Evolutionary conservation across 768 basidiomycete species (phyloP), one percentile per base, ranked within the genome.

Genomic region (Ramaria sp.): DNA sequence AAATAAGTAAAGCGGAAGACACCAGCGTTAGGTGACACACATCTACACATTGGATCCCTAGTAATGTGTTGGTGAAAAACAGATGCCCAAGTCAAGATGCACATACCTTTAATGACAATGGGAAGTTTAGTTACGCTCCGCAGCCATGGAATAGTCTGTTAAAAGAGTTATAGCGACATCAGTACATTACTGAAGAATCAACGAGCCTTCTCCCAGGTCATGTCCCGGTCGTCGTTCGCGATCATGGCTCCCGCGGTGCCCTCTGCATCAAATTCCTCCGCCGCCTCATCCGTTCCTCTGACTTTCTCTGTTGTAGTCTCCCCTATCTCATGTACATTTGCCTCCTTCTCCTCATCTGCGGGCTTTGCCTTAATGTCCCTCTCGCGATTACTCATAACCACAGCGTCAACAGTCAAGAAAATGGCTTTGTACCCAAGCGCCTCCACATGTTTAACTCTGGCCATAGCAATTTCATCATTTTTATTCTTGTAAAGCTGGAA

Each of bases 331-430:
- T 67, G 58, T 43, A 64, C 59, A 51, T 62, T 60, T 58, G 11
- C 57, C 58, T 48, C 73, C 75, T 51, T 61, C 64, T 84, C 82
- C 54, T 78, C 70, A 42, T 78, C 85, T 63, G 82, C 83, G 20
- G 77, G 58, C 53, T 72, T 73, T 65, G 76, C 79, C 54, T 80
- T 77, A 42, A 81, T 80, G 63, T 91, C 89, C 55, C 76, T 71
- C 68, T 91, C 89, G 47, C 91, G 78, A 62, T 91, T 92, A 9
- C 88, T 86, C 1, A 84, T 75, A 41, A 86, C 81, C n/a, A 89
- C 75, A 0, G 90, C 88, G 69, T 97, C 93, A 2, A 95, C 92
- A 1, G 93, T 96, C 54, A 97, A 74, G 67, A 91, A 91, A 58
- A 97, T 88, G 0, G 88, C 91, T 49, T 85, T 90, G 69, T 87